A percentile compares a stretch with the other conserved stretches of the same genome.
Evolutionary conservation across 495 filamentous ascomycete species (phyloP).

Genomic region (Neurospora sublineolata): DNA sequence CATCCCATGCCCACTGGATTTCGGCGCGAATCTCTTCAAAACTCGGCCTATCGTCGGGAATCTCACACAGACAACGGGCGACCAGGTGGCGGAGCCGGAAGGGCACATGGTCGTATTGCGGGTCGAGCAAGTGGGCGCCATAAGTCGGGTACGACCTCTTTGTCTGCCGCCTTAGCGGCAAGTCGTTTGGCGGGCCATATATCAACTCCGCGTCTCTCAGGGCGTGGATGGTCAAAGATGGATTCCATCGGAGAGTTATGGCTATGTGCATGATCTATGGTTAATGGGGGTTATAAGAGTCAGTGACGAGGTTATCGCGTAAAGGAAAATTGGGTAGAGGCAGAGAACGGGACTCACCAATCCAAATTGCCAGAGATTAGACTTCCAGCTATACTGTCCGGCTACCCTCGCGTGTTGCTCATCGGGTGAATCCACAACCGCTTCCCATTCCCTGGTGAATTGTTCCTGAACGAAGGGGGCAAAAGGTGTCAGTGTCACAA

Average conservation of each 20-base stretch:
- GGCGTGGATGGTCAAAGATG: not conserved
- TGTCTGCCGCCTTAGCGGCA: not conserved
- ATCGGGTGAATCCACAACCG: not conserved
- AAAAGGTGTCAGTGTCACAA: not conserved
- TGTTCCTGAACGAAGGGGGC: not conserved
- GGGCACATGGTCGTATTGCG: not conserved
- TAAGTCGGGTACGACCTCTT: not conserved
- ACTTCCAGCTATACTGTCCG: not conserved
- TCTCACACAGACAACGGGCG: not conserved
- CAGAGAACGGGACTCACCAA: not conserved
- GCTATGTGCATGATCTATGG: not conserved
- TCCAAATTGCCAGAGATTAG: not conserved
- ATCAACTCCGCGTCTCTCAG: not conserved
- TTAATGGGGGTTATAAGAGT: not conserved
- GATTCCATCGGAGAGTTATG: not conserved
- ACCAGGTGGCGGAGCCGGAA: not conserved
- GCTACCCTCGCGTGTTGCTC: not conserved
- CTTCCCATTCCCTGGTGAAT: not conserved
- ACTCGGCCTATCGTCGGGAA: not conserved
- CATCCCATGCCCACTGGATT: not conserved
- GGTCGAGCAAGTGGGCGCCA: not conserved
- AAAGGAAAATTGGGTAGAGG: not conserved
- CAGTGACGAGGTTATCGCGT: not conserved
- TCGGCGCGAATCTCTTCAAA: not conserved
- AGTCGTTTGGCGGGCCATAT: not conserved